Evolutionary conservation across 495 filamentous ascomycete species (phyloP).

Genomic region (Penicillium taxi): DNA sequence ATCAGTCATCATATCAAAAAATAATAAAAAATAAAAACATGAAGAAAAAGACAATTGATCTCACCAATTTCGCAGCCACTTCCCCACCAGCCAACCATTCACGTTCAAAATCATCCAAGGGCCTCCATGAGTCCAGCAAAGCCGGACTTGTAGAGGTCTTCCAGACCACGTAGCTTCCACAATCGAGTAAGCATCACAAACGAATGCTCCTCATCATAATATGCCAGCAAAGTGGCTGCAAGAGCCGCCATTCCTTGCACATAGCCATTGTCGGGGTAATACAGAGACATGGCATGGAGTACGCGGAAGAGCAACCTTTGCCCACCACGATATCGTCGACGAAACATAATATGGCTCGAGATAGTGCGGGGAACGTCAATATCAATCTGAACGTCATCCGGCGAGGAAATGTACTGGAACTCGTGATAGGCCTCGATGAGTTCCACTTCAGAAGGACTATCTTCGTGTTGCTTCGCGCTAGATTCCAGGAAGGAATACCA

Average conservation of each 20-base stretch:
- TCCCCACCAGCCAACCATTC: conserved; percentile 73
- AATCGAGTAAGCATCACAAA: conserved; percentile 94
- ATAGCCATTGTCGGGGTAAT: conserved; percentile 88
- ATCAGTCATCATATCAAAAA: conserved; percentile 1
- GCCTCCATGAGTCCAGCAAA: conserved; percentile 85
- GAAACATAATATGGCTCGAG: conserved; percentile 95
- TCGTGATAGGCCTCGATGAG: conserved; percentile 62
- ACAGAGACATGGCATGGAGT: conserved; percentile 81
- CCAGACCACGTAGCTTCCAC: conserved; percentile 82
- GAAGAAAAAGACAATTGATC: conserved; percentile 29
- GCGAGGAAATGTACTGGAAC: conserved; percentile 61
- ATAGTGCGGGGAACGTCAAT: conserved; percentile 95
- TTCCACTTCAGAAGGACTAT: conserved; percentile 57
- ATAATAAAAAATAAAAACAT: too few species aligned
- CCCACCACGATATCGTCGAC: conserved; percentile 79
- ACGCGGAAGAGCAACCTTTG: conserved; percentile 91
- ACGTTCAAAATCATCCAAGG: conserved; percentile 77
- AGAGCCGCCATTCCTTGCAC: conserved; percentile 97
- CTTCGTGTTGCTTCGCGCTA: conserved; percentile 59
- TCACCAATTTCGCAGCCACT: conserved; percentile 69
- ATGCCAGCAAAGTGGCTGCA: conserved; percentile 87
- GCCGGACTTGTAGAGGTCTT: conserved; percentile 72
- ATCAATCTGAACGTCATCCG: conserved; percentile 96
- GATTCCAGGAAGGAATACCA: conserved; percentile 92
- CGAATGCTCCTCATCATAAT: conserved; percentile 88